Percentiles rank a stretch among this genome's conserved stretches.
phyloP scores from a whole-genome alignment of 1,284 basidiomycete genomes.

The Tremellales sp. region DNA sequence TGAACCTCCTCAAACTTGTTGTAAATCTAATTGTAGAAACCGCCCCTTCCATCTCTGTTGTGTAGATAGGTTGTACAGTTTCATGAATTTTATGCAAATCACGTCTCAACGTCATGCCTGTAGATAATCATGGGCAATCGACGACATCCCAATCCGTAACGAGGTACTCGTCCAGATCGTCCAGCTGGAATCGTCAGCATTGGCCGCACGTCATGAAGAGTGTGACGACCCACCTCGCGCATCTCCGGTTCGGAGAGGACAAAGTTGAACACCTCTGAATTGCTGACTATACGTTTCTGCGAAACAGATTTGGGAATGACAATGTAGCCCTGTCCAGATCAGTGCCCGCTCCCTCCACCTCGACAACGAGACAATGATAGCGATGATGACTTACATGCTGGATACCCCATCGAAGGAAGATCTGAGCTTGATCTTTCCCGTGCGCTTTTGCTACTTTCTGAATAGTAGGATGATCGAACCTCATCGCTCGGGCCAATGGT shows the following conservation, averaged over 20 bases:
- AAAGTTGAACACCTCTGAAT: constrained; percentile 52
- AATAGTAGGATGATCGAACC: constrained; percentile 49
- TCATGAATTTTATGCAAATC: neutral
- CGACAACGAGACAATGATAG: neutral
- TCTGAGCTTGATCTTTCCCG: constrained; percentile 48
- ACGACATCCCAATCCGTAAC: constrained; percentile 51
- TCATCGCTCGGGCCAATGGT: constrained; percentile 49
- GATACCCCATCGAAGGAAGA: constrained; percentile 54
- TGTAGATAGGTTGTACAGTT: neutral
- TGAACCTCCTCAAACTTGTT: no score
- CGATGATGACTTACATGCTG: constrained; percentile 50
- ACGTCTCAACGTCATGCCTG: neutral
- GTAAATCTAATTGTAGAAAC: no score
- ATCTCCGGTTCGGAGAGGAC: constrained; percentile 50
- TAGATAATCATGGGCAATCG: constrained; percentile 13
- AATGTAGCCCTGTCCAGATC: constrained; percentile 46
- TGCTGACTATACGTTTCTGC: constrained; percentile 50
- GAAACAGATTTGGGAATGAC: constrained; percentile 54
- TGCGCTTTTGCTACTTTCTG: constrained; percentile 43
- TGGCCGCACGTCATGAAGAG: neutral
- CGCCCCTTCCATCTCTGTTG: neutral
- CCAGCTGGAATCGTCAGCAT: neutral
- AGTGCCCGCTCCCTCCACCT: neutral
- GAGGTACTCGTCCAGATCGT: constrained; percentile 34
- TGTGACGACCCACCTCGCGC: constrained; percentile 35